Conservation (phyloP, 306 rosid species). For the Glycine latifolia region DNA sequence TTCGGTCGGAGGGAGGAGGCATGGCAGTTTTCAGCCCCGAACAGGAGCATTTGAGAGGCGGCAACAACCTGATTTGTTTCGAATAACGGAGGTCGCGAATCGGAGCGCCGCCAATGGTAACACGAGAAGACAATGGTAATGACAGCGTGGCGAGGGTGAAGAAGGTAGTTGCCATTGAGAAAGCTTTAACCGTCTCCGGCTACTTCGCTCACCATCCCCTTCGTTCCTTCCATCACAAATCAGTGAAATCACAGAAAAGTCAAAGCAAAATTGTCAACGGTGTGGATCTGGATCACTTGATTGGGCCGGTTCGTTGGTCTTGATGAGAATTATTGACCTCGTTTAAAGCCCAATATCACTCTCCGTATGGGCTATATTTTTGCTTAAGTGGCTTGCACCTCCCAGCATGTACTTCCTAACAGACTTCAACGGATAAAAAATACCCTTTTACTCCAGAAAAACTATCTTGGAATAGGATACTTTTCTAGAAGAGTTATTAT, state of each 20-base stretch:
- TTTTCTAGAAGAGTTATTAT: no score
- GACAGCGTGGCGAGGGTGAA: slow-evolving; percentile 51
- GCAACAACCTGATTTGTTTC: slow-evolving; percentile 33
- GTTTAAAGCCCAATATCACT: no score
- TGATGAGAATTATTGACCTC: background rate
- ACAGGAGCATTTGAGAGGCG: slow-evolving; percentile 57
- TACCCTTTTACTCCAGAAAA: no score
- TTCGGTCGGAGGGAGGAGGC: slow-evolving; percentile 48
- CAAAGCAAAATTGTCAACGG: background rate
- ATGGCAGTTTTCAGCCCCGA: slow-evolving; percentile 60
- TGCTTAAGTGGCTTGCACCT: no score
- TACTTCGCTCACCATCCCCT: slow-evolving; percentile 19
- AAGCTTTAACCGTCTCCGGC: background rate
- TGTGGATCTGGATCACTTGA: background rate
- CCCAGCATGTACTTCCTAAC: no score
- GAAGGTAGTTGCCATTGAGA: slow-evolving; percentile 62
- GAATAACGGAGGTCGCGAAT: slow-evolving; percentile 26
- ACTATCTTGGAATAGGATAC: no score
- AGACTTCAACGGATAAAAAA: no score
- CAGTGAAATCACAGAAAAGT: background rate
- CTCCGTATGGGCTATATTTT: no score
- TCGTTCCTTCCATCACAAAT: background rate
- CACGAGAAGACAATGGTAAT: slow-evolving; percentile 27
- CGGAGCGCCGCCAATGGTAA: slow-evolving; percentile 41
- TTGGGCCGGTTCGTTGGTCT: slow-evolving; percentile 1